These are phyloP conservation scores for Violaceomyces palustris DNA, from an alignment of 1,284 basidiomycete genomes.

Conservation along the genomic window DNA sequence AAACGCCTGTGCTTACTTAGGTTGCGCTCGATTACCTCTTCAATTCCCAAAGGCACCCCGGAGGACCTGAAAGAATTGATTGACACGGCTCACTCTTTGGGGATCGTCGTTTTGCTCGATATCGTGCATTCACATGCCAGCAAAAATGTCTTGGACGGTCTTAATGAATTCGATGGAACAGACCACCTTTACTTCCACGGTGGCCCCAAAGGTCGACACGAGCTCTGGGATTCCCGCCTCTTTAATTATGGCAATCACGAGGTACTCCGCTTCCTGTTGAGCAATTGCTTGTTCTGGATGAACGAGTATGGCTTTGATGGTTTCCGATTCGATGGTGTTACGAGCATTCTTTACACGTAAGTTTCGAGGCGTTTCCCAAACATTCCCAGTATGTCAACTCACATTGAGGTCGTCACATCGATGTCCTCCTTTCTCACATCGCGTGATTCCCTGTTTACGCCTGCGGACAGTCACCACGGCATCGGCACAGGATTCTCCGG, in stretches of 20 bases:
- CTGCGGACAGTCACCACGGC: slow-evolving; percentile 78
- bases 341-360: slow-evolving; percentile 86
- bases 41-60: slow-evolving; percentile 56
- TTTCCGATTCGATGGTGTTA: slow-evolving; percentile 96
- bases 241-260: slow-evolving; percentile 96
- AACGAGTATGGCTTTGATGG: slow-evolving; percentile 94
- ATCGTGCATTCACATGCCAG: slow-evolving; percentile 97
- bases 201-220: slow-evolving; percentile 80
- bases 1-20: not conserved
- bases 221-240: slow-evolving; percentile 81
- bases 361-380: not conserved
- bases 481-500: slow-evolving; percentile 96
- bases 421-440: not conserved
- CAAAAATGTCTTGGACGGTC: slow-evolving; percentile 92
- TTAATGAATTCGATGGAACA: slow-evolving; percentile 92
- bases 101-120: slow-evolving; percentile 86
- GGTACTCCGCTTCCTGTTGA: slow-evolving; percentile 86
- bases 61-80: slow-evolving; percentile 93
- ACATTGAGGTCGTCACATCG: not conserved
- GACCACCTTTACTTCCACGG: slow-evolving; percentile 97
- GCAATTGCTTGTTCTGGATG: slow-evolving; percentile 90
- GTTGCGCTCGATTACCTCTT: not conserved
- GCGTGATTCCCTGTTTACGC: not conserved
- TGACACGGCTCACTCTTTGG: slow-evolving; percentile 88
- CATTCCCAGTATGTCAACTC: not conserved